phyloP scores from a whole-genome alignment of 2,329 filamentous ascomycete genomes.

The Plenodomus biglobosus region DNA sequence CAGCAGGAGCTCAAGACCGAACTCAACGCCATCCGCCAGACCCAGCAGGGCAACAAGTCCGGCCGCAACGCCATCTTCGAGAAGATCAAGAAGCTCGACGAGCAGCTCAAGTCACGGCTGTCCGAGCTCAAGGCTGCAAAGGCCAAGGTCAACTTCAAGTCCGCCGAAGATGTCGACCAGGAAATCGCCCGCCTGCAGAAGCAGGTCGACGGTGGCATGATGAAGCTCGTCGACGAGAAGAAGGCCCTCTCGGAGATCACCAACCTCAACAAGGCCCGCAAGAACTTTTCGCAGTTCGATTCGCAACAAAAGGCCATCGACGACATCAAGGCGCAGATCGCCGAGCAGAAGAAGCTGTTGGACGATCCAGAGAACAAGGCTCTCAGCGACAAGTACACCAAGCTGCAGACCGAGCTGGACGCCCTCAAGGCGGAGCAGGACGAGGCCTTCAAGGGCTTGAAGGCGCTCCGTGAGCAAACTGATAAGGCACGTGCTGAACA shows the following conservation, averaged over 20 bases:
- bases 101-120: constrained; percentile 82
- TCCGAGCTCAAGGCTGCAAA: constrained; percentile 84
- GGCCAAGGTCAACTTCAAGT: constrained; percentile 82
- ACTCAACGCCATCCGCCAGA: constrained; percentile 78
- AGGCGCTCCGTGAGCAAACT: constrained; percentile 79
- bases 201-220: constrained; percentile 82
- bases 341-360: constrained; percentile 82
- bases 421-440: constrained; percentile 90
- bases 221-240: constrained; percentile 97
- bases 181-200: constrained; percentile 80
- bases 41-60: constrained; percentile 86
- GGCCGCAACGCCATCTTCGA: constrained; percentile 77
- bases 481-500: constrained; percentile 81
- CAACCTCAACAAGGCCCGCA: constrained; percentile 81
- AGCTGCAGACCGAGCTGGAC: constrained; percentile 85
- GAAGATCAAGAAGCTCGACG: constrained; percentile 89
- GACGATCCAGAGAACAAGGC: constrained; percentile 91
- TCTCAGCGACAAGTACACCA: constrained; percentile 80
- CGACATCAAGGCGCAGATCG: constrained; percentile 81
- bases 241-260: constrained; percentile 85
- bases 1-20: constrained; percentile 83
- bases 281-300: constrained; percentile 85
- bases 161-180: constrained; percentile 79
- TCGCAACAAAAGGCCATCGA: constrained; percentile 86
- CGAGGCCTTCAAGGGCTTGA: constrained; percentile 84